Percentiles rank a stretch among this genome's conserved stretches.
phyloP scores from a whole-genome alignment of 2,329 filamentous ascomycete genomes.

The Drechslerella dactyloides region DNA sequence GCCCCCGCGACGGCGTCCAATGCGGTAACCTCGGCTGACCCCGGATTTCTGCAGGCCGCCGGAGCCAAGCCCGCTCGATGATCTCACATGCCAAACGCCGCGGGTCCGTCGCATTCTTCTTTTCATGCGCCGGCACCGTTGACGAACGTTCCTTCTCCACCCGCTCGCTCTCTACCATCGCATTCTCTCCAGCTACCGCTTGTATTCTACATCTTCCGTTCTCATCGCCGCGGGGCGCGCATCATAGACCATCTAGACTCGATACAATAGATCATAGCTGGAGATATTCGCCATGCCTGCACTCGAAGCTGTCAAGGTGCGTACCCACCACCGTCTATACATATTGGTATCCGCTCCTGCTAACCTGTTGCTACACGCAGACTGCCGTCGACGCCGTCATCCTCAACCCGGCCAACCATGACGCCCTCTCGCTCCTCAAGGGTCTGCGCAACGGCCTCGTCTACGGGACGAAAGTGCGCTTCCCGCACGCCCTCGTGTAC shows the following conservation, averaged over 20 bases:
- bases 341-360: neutral
- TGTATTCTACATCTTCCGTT: neutral
- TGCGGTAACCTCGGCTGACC: slow-evolving; percentile 35
- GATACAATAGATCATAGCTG: too few relatives aligned
- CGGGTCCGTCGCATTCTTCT: slow-evolving; percentile 36
- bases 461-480: slow-evolving; percentile 96
- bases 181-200: neutral
- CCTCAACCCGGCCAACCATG: slow-evolving; percentile 83
- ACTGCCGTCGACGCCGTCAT: slow-evolving; percentile 75
- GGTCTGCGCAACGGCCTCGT: slow-evolving; percentile 94
- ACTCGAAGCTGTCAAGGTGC: slow-evolving; percentile 33
- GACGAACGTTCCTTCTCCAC: slow-evolving; percentile 18
- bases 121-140: slow-evolving; percentile 36
- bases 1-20: too few relatives aligned
- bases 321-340: neutral
- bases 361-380: slow-evolving; percentile 59
- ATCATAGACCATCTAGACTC: too few relatives aligned
- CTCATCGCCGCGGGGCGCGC: neutral
- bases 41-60: slow-evolving; percentile 17
- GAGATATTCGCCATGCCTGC: slow-evolving; percentile 17
- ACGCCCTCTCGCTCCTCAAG: slow-evolving; percentile 84
- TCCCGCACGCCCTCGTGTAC: slow-evolving; percentile 92
- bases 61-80: slow-evolving; percentile 31
- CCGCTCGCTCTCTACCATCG: slow-evolving; percentile 12
- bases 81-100: slow-evolving; percentile 51